Base-by-base conservation (phyloP, 345 rosid genomes). In the Limnanthes douglasii region DNA sequence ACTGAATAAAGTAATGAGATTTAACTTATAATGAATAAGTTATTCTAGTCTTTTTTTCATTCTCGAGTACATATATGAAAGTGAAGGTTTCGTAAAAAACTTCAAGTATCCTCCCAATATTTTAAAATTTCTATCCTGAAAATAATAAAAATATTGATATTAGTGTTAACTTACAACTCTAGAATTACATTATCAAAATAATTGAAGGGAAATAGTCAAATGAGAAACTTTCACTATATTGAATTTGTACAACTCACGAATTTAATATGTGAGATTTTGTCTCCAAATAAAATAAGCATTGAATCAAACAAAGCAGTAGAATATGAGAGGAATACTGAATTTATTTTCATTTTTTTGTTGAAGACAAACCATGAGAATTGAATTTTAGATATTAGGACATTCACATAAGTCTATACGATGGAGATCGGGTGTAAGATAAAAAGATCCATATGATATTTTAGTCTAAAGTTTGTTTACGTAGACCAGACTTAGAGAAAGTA, bases 311-410 rank as follows among this genome's bases (percentile, higher is more conserved):
- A 63, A 49, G 68, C 94, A 40, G 92, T 84, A 1, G 97, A 88
- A 54, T 88, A 95, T 40, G 92, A 76, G 30, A 88, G 81, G 33
- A 84, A 88, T 37, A 88, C 97, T 12, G 97, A 53, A 70, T 88
- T 88, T 46, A 88, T 94, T 64, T 88, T 88, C 31, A 88, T 66
- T 68, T 88, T 88, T 45, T 83, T 94, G 50, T 84, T 88, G 68
- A 83, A 88, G 50, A 84, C 77, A 46, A 88, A 59, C 97, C 97
- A 88, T 6, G 97, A 95, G 57, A 61, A 77, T 9, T 95, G 97
- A 66, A 83, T 76, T 66, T 65, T 77, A 18, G 83, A 78, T 39
- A 72, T 78, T 21, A 40, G 64, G 43, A 69, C 93, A 64, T 88
- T 88, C 40, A 84, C 97, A 37, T 95, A 83, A 56, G 65, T 84